These are phyloP conservation scores for Paxillus involutus DNA, from an alignment of 768 basidiomycete genomes.

Conservation along the genomic window DNA sequence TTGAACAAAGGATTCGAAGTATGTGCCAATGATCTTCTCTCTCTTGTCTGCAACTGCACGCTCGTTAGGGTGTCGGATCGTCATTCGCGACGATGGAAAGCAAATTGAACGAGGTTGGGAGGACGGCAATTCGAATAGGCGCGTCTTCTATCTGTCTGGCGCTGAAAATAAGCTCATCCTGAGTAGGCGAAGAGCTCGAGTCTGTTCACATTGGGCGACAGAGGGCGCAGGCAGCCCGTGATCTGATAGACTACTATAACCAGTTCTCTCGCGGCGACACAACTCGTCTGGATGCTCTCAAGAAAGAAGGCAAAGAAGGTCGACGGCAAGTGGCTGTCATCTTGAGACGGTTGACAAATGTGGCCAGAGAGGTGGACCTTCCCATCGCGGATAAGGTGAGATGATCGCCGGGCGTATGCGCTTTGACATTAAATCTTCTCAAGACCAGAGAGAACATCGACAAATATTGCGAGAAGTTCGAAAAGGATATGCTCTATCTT, in stretches of 20 bases:
- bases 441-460: constrained; percentile 92
- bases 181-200: constrained; percentile 89
- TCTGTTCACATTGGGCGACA: constrained; percentile 90
- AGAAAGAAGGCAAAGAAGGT: constrained; percentile 88
- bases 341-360: constrained; percentile 77
- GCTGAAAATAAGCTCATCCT: constrained; percentile 6
- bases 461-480: constrained; percentile 97
- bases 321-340: constrained; percentile 86
- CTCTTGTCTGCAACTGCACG: neutral
- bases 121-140: constrained; percentile 94
- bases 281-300: constrained; percentile 66
- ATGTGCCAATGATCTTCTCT: constrained; percentile 21
- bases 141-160: neutral
- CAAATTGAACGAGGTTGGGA: constrained; percentile 89
- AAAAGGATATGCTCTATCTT: constrained; percentile 95
- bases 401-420: neutral
- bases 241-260: constrained; percentile 92
- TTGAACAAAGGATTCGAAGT: constrained; percentile 94
- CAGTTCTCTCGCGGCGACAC: constrained; percentile 87
- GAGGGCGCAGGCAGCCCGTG: constrained; percentile 90
- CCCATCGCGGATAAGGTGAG: constrained; percentile 77
- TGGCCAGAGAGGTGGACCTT: constrained; percentile 92
- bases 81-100: constrained; percentile 90
- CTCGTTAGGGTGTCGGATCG: constrained; percentile 72
- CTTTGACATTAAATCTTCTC: neutral